Evolutionary conservation across 495 filamentous ascomycete genomes (phyloP).

Genomic region (Cercophora newfieldiana): DNA sequence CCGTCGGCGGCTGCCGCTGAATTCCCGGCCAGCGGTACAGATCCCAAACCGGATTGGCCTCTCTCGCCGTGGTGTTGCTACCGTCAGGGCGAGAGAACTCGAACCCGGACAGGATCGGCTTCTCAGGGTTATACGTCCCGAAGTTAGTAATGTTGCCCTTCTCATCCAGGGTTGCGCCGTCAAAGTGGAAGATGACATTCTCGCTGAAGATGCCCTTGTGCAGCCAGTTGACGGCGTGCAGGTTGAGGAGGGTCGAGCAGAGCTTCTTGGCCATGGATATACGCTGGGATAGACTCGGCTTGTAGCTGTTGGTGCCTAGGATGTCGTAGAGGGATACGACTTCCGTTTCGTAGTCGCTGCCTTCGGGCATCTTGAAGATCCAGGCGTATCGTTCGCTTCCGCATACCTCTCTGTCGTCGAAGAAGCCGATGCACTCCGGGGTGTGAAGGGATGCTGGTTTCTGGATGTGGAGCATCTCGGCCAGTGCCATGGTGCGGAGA

Average conservation of each 20-base stretch:
- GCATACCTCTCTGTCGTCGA: slow-evolving; percentile 28
- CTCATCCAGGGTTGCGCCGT: neutral
- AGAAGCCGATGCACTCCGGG: slow-evolving; percentile 33
- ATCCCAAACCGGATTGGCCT: slow-evolving; percentile 33
- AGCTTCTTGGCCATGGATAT: slow-evolving; percentile 27
- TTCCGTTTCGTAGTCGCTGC: slow-evolving; percentile 20
- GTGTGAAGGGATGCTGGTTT: slow-evolving; percentile 28
- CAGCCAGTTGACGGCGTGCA: slow-evolving; percentile 59
- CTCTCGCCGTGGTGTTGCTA: slow-evolving; percentile 26
- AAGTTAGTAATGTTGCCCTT: neutral
- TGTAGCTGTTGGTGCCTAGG: slow-evolving; percentile 4
- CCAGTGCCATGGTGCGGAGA: slow-evolving; percentile 30
- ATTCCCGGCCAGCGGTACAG: slow-evolving; percentile 35
- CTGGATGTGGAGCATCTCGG: slow-evolving; percentile 34
- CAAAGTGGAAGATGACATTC: slow-evolving; percentile 51
- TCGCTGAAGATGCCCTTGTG: slow-evolving; percentile 57
- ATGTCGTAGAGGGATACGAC: slow-evolving; percentile 28
- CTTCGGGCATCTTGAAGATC: slow-evolving; percentile 30
- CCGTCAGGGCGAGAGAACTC: slow-evolving; percentile 34
- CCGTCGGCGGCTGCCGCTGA: slow-evolving; percentile 28
- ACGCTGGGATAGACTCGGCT: slow-evolving; percentile 25
- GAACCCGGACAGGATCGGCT: slow-evolving; percentile 29
- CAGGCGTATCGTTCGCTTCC: slow-evolving; percentile 27
- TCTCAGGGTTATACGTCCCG: slow-evolving; percentile 18
- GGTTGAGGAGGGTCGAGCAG: slow-evolving; percentile 30